Evolutionary conservation across 345 rosid genomes (phyloP).

Genomic region (Populus nigra): DNA sequence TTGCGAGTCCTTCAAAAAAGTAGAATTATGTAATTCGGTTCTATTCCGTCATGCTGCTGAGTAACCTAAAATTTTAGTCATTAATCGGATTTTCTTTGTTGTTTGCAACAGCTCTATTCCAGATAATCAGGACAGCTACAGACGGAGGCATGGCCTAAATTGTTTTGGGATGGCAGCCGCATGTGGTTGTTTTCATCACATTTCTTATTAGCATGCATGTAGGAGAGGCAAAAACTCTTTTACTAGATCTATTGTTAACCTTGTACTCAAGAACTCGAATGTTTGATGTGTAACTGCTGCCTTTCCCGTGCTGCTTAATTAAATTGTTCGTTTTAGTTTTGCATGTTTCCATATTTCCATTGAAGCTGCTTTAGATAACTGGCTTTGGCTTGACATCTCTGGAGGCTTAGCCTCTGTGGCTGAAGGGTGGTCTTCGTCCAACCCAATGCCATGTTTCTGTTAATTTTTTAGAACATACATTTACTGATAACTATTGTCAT

Average conservation of each 20-base stretch:
- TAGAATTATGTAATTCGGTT: too few species aligned
- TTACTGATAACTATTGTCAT: neutral
- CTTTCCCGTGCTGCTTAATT: neutral
- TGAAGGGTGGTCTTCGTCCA: too few species aligned
- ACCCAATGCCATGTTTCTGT: too few species aligned
- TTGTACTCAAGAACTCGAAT: neutral
- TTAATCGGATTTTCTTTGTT: neutral
- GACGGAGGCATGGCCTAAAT: constrained; percentile 21
- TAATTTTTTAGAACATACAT: too few species aligned
- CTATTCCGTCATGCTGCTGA: too few species aligned
- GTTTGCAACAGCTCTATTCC: constrained; percentile 74
- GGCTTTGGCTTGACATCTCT: neutral
- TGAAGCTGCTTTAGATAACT: neutral
- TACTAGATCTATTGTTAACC: neutral
- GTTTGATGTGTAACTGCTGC: neutral
- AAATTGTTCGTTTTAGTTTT: neutral
- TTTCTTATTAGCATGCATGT: neutral
- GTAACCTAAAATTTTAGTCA: neutral
- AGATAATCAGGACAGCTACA: constrained; percentile 89
- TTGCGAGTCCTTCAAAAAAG: too few species aligned
- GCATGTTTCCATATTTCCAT: neutral
- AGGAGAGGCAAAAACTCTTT: neutral
- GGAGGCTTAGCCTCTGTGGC: neutral
- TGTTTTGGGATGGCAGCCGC: constrained; percentile 39
- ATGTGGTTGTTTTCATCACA: constrained; percentile 39